Evolutionary conservation across 306 rosid genomes (phyloP).

Genomic region (Astragalus membranaceus): DNA sequence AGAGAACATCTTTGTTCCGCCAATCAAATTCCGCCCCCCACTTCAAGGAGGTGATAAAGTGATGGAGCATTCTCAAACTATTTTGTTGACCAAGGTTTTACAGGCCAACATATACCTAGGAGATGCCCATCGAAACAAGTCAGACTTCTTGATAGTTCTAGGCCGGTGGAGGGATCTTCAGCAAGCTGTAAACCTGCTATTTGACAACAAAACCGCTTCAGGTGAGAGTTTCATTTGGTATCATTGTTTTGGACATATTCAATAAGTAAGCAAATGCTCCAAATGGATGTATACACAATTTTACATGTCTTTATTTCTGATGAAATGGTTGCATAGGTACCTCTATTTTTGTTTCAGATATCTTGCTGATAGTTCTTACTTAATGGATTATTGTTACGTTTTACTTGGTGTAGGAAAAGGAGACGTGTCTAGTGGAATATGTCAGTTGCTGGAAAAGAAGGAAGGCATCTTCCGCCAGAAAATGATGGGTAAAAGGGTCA

Average conservation of each 20-base stretch:
- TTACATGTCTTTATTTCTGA: background rate
- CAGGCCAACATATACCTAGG: constrained; percentile 55
- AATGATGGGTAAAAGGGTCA: constrained; percentile 99
- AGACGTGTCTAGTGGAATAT: constrained; percentile 57
- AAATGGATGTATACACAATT: background rate
- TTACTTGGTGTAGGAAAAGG: constrained; percentile 43
- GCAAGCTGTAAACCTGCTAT: constrained; percentile 64
- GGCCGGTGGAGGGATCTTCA: constrained; percentile 82
- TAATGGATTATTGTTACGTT: background rate
- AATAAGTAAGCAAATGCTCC: background rate
- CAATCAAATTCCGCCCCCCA: constrained; percentile 90
- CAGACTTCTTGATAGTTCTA: constrained; percentile 31
- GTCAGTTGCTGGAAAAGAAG: constrained; percentile 92
- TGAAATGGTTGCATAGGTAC: background rate
- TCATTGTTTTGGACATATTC: background rate
- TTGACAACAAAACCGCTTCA: constrained; percentile 57
- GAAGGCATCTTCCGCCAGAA: constrained; percentile 97
- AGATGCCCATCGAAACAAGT: constrained; percentile 47
- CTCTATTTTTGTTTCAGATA: background rate
- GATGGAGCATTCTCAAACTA: constrained; percentile 89
- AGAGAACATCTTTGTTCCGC: constrained; percentile 77
- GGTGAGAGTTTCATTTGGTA: constrained; percentile 36
- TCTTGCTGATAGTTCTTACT: constrained; percentile 13
- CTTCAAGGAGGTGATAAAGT: constrained; percentile 73
- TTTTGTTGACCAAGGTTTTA: constrained; percentile 62